phyloP scores from a whole-genome alignment of 2,329 filamentous ascomycete species.

The Nemania sp. region DNA sequence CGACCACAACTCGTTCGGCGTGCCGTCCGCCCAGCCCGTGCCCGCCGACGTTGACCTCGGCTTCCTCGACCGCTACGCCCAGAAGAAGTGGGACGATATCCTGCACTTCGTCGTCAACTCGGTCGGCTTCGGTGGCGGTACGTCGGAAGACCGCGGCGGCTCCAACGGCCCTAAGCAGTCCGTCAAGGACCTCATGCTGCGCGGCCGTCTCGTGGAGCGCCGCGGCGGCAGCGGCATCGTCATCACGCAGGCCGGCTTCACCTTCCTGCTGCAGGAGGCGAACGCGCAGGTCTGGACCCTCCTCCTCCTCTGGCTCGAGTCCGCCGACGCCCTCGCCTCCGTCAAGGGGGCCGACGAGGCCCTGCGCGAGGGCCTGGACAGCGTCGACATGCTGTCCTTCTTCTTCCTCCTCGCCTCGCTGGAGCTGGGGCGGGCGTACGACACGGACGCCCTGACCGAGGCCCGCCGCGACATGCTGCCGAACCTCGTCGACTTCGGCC shows the following conservation, averaged over 20 bases:
- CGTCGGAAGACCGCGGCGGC: slow-evolving; percentile 37
- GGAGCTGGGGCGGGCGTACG: slow-evolving; percentile 89
- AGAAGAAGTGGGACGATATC: slow-evolving; percentile 92
- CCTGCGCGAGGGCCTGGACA: slow-evolving; percentile 70
- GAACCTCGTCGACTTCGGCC: slow-evolving; percentile 87
- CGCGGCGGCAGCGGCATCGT: slow-evolving; percentile 57
- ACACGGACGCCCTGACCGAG: slow-evolving; percentile 79
- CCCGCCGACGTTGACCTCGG: slow-evolving; percentile 67
- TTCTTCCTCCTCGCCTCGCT: slow-evolving; percentile 93
- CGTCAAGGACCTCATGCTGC: slow-evolving; percentile 82
- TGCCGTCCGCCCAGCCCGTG: slow-evolving; percentile 71
- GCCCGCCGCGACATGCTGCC: slow-evolving; percentile 88
- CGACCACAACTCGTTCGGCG: slow-evolving; percentile 85
- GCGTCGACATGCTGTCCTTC: slow-evolving; percentile 93
- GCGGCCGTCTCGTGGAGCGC: slow-evolving; percentile 77
- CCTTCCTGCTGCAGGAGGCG: slow-evolving; percentile 90
- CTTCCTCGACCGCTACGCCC: slow-evolving; percentile 83
- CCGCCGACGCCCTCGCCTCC: slow-evolving; percentile 63
- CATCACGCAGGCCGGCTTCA: slow-evolving; percentile 93
- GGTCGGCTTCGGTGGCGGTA: slow-evolving; percentile 58
- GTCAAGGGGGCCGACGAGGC: slow-evolving; percentile 41
- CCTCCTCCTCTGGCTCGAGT: slow-evolving; percentile 89
- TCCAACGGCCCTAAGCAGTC: slow-evolving; percentile 67
- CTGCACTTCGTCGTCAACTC: slow-evolving; percentile 91
- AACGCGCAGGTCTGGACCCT: slow-evolving; percentile 98